Evolutionary conservation across 78 protist genomes (phyloP).

Genomic region (Paulinella micropora): DNA sequence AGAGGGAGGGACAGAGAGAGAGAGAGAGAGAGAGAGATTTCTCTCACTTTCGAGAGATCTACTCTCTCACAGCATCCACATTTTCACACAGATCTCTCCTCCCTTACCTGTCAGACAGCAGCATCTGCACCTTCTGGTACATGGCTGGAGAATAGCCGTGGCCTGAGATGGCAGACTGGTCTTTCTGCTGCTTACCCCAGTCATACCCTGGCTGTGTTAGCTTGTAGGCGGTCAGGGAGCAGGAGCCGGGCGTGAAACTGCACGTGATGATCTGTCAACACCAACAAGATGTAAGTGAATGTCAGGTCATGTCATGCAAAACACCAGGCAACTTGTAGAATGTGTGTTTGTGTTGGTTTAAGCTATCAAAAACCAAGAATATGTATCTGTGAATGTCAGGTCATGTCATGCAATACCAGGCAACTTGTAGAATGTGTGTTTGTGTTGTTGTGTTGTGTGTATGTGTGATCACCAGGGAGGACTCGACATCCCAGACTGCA

Average conservation of each 20-base stretch:
- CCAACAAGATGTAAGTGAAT: neutral
- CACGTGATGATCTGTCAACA: conserved; percentile 30
- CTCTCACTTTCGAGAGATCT: no score
- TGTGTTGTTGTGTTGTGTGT: no score
- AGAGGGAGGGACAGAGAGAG: no score
- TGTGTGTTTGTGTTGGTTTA: neutral
- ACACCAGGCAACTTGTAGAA: neutral
- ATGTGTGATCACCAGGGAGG: no score
- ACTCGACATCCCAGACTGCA: no score
- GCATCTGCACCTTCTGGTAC: conserved; percentile 82
- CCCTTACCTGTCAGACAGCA: conserved; percentile 82
- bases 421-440: no score
- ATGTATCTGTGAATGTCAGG: no score
- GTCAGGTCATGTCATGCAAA: neutral
- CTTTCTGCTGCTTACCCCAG: conserved; percentile 83
- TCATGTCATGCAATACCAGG: no score
- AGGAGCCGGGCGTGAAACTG: conserved; percentile 65
- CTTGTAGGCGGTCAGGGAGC: conserved; percentile 78
- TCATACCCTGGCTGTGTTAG: conserved; percentile 79
- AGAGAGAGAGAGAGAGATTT: no score
- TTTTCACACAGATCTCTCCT: no score
- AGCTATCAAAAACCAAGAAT: no score
- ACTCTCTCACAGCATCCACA: no score
- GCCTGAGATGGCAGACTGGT: conserved; percentile 37
- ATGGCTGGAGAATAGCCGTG: conserved; percentile 71